A percentile compares a stretch with the other conserved stretches of the same genome.
These are phyloP conservation scores for Russula sp. DNA, from an alignment of 768 basidiomycete genomes.

Conservation along the genomic window DNA sequence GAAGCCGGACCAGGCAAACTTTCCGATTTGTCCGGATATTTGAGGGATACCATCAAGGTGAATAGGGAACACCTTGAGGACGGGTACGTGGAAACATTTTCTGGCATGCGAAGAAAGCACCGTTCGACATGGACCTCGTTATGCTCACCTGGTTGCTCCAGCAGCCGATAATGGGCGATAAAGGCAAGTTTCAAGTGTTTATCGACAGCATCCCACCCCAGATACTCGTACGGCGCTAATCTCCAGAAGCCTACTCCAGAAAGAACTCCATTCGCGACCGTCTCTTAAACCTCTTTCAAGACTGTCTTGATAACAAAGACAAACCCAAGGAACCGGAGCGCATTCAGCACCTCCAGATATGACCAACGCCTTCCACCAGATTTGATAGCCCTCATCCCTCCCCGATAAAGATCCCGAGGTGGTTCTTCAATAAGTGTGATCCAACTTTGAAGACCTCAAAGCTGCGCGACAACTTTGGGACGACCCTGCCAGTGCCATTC, in stretches of 20 bases:
- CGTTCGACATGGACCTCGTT: not conserved
- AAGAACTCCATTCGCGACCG: not conserved
- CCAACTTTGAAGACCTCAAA: not conserved
- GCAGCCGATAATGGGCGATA: not conserved
- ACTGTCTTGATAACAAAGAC: not conserved
- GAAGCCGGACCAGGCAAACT: not conserved
- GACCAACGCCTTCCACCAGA: not conserved
- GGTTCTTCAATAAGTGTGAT: not conserved
- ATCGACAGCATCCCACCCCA: not conserved
- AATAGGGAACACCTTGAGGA: not conserved
- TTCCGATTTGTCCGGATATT: not conserved
- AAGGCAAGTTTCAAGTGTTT: not conserved
- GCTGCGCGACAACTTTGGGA: not conserved
- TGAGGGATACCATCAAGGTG: not conserved
- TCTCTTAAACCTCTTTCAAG: conserved; percentile 1
- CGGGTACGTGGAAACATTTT: conserved; percentile 1
- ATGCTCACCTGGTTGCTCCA: conserved; percentile 6
- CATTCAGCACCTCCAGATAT: not conserved
- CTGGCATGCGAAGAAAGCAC: not conserved
- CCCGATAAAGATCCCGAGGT: too few species aligned
- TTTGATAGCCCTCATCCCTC: not conserved
- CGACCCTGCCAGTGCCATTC: not conserved
- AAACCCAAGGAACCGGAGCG: not conserved
- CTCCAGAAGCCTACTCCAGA: not conserved
- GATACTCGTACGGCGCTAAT: not conserved